Evolutionary conservation across 2,329 filamentous ascomycete species (phyloP), one percentile per base, ranked within the genome.

Genomic region (Daldinia sp.): DNA sequence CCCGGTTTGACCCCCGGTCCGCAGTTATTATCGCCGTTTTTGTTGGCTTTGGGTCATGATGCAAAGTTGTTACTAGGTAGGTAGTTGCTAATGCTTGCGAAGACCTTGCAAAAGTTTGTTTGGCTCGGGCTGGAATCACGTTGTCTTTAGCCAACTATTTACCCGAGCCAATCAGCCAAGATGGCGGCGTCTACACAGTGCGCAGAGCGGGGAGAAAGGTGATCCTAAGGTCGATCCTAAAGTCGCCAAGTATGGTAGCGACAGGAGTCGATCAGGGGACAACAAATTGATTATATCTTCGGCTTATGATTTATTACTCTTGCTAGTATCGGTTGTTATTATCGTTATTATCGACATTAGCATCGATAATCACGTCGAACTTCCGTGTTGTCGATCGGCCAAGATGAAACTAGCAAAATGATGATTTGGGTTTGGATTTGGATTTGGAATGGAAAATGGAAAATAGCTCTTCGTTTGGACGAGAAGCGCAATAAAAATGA

Each of bases 121-220:
- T 23, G 52, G 53, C 35, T 51, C 45, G 48, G 60, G 57, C 60
- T 66, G 59, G 57, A 64, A 56, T 50, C 52, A 54, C 47, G 39
- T 56, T 56, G 41, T 49, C 23, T 61, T 62, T 60, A 63, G 4
- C 60, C 58, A 57, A 17, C 11, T 5, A 48, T 57, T 67, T 65
- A 70, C 29, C 68, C 68, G 68, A 53, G 15, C 68, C 68, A 70
- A 70, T 70, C 54, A 70, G 25, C 29, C 52, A n/a, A 9, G 41
- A 34, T 9, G 11, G 29, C 8, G 48, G 19, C 54, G 34, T 63
- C 52, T 50, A 41, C 47, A 30, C 13, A n/a, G n/a, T n/a, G n/a
- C n/a, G 34, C 35, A 30, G 29, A 47, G 27, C 51, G 58, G 58
- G 59, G 63, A 63, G 51, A 23, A 23, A 23, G 25, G 50, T 48